Evolutionary conservation across 2,329 filamentous ascomycete species (phyloP).

Genomic region (Arthroderma sp.): DNA sequence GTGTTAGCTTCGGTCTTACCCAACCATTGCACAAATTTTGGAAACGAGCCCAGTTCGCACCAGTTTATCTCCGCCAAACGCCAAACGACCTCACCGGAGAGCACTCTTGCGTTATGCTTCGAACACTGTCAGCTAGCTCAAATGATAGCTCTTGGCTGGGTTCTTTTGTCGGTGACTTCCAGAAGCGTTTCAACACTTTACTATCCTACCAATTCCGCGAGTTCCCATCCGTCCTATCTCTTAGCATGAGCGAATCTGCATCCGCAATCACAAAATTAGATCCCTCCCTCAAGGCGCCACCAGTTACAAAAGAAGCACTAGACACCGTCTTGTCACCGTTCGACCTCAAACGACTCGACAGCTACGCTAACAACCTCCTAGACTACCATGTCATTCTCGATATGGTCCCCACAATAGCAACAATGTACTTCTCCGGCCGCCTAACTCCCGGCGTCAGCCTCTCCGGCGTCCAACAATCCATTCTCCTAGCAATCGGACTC

Average conservation of each 20-base stretch:
- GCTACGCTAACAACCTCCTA: slow-evolving; percentile 91
- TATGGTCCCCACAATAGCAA: slow-evolving; percentile 69
- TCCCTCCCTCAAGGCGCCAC: slow-evolving; percentile 36
- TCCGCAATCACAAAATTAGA: slow-evolving; percentile 58
- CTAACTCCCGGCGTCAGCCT: slow-evolving; percentile 56
- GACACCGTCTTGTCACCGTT: slow-evolving; percentile 74
- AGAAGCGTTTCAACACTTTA: slow-evolving; percentile 78
- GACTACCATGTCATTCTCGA: slow-evolving; percentile 97
- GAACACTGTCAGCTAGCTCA: slow-evolving; percentile 49
- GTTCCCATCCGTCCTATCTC: slow-evolving; percentile 63
- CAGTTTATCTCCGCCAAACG: slow-evolving; percentile 89
- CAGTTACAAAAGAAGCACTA: slow-evolving; percentile 61
- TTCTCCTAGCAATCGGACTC: slow-evolving; percentile 79
- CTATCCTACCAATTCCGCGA: slow-evolving; percentile 84
- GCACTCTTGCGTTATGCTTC: slow-evolving; percentile 95
- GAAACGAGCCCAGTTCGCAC: slow-evolving; percentile 75
- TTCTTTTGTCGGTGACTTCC: slow-evolving; percentile 85
- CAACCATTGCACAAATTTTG: slow-evolving; percentile 85
- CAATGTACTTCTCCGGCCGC: slow-evolving; percentile 71
- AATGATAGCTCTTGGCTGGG: slow-evolving; percentile 75
- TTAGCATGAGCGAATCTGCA: slow-evolving; percentile 81
- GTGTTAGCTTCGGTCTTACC: slow-evolving; percentile 90
- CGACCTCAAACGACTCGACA: slow-evolving; percentile 87
- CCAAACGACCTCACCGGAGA: slow-evolving; percentile 93
- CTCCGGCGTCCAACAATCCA: slow-evolving; percentile 69